Evolutionary conservation across 73 alveolate genomes (phyloP), one percentile per base, ranked within the genome.

Genomic region (Loxodes magnus): DNA sequence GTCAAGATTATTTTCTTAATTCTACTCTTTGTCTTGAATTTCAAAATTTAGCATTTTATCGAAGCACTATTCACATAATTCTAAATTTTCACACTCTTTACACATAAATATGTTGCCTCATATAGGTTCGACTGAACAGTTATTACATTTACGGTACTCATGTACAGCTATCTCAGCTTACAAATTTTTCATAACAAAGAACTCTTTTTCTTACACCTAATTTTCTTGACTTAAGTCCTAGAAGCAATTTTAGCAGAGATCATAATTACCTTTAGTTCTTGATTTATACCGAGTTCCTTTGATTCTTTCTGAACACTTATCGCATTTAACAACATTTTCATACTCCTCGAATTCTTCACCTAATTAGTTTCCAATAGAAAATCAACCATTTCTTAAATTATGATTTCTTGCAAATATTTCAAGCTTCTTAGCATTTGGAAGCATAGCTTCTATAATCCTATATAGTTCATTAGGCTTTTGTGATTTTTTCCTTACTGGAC

Each of bases 331-430:
- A 29, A 71, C 50, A 30, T 74, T 73, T 24, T 43, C 62, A 93
- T 93, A 84, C 26, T 76, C 71, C 25, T 74, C 74, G 27, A 59
- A 84, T 35, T 71, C 82, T 48, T 82, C 90, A 12, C 96, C 96
- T 0, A 84, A 34, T 38, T 84, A 66, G 42, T 84, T 84, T 16
- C 96, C 96, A 14, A 84, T 31, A 44, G 91, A 68, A 20, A 80
- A 51, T 93, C 96, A 84, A 5, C 96, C 96, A 22, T 53, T 44
- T 39, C 96, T 69, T 14, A 84, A 65, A 49, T 84, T 84, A 46
- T 84, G 68, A 57, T 84, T 84, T 57, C 96, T 76, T 2, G 96
- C 96, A 51, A 84, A 84, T 6, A 84, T 42, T 70, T 84, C 96
- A 2, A 81, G 50, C 65, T 81, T 84, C 48, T 75, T 73, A 21